Evolutionary conservation across 2,329 filamentous ascomycete species (phyloP).

Genomic region (Paradendryphiella salina): DNA sequence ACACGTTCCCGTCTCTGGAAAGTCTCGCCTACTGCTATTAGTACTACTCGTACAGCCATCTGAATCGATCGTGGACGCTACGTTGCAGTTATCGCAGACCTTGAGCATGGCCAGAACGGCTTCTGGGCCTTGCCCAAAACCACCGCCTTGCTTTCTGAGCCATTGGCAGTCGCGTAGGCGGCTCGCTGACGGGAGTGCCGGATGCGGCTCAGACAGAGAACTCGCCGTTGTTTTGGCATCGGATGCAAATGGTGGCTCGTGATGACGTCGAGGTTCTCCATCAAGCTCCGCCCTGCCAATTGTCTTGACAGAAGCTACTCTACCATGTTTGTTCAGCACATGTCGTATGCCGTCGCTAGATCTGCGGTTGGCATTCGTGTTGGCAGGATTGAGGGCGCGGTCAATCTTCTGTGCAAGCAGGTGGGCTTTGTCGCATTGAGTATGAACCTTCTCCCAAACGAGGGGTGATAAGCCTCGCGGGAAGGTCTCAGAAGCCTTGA

Average conservation of each 20-base stretch:
- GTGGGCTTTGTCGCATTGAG: slow-evolving; percentile 8
- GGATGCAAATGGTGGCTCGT: too few species aligned
- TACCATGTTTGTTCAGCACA: too few species aligned
- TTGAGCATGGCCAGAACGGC: slow-evolving; percentile 15
- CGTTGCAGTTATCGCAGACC: not conserved
- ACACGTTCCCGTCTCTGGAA: not conserved
- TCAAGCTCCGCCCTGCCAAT: too few species aligned
- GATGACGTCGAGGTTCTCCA: too few species aligned
- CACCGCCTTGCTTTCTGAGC: slow-evolving; percentile 30
- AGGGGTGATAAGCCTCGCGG: slow-evolving; percentile 40
- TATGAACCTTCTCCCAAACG: slow-evolving; percentile 45
- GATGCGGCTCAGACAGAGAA: not conserved
- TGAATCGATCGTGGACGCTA: not conserved
- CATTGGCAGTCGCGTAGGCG: slow-evolving; percentile 27
- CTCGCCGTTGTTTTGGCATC: not conserved
- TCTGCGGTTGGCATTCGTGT: not conserved
- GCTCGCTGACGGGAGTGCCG: not conserved
- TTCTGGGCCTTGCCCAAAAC: slow-evolving; percentile 18
- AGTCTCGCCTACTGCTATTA: not conserved
- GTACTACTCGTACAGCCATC: not conserved
- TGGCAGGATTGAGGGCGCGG: not conserved
- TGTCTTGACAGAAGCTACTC: too few species aligned
- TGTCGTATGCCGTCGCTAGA: not conserved
- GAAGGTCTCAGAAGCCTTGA: slow-evolving; percentile 45
- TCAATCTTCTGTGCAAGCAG: not conserved